Evolutionary conservation across 495 filamentous ascomycete species (phyloP), one percentile per base, ranked within the genome.

Genomic region (Neurospora sp.): DNA sequence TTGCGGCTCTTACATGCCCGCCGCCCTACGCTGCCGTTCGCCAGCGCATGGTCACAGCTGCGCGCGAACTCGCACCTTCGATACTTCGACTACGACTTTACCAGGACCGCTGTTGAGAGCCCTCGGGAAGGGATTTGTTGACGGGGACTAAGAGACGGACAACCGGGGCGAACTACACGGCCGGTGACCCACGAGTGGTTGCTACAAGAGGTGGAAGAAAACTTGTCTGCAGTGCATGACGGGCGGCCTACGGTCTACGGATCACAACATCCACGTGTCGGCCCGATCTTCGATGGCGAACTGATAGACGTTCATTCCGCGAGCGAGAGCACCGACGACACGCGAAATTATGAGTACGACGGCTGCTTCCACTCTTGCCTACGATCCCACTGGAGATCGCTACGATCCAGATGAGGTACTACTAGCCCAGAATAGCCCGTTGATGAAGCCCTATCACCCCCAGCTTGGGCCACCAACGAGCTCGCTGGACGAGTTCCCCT

Each of bases 321-420:
- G 77, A 80, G 76, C 77, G 77, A 74, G 73, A 76, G 69, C 74
- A 77, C 72, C 74, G 48, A 76, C 72, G 71, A 78, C 39, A 76
- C 78, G 79, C 77, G 81, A 82, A 83, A 82, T 77, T 77, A 85
- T 85, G 83, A 83, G 79, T 82, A 79, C 82, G 78, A 78, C 78
- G 76, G 74, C 77, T 73, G 81, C 80, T 78, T 77, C 81, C 71
- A 71, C 78, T 77, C 39, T 73, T 78, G 75, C 79, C 80, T 83
- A 84, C 78, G 82, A 73, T 78, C 75, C 79, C 78, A 77, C 76
- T 77, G 80, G 78, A 82, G 83, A 83, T 74, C 59, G 81, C 69
- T 86, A 85, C 78, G 81, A 85, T 77, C 79, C 83, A 74, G 83
- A 86, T 81, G 84, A 84, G 74, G 82, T 80, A 69, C 76, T 82